Percentiles rank a stretch among this genome's conserved stretches.
Conservation (phyloP, 345 rosid species). For the Trapa bicornis region DNA sequence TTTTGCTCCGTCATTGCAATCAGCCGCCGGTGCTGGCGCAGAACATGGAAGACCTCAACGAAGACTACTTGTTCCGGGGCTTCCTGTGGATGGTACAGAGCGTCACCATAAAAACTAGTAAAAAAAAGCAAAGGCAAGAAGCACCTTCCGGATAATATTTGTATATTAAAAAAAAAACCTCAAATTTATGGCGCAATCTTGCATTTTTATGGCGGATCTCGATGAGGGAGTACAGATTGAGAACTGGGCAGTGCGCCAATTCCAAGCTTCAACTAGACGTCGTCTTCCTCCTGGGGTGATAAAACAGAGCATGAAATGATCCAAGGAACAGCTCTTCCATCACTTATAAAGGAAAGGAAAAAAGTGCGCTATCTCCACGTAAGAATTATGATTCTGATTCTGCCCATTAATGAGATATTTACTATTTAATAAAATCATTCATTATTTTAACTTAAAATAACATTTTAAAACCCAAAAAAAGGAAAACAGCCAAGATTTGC, state of each 20-base stretch:
- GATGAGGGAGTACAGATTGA: neutral
- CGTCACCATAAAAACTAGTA: neutral
- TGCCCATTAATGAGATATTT: no score
- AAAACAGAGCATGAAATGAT: neutral
- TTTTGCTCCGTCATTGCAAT: constrained; percentile 64
- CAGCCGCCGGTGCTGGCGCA: constrained; percentile 2
- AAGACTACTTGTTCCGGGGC: neutral
- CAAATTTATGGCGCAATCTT: neutral
- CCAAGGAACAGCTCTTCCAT: neutral
- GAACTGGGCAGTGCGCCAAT: neutral
- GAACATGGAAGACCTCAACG: neutral
- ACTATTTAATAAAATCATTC: no score
- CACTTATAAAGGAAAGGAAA: no score
- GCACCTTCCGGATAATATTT: neutral
- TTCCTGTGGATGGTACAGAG: neutral
- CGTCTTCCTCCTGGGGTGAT: neutral
- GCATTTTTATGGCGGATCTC: neutral
- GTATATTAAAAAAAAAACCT: neutral
- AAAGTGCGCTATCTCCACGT: no score
- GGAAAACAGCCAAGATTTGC: no score
- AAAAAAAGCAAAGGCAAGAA: neutral
- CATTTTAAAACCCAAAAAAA: no score
- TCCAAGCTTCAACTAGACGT: neutral
- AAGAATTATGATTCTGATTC: no score
- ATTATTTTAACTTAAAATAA: no score